These are phyloP conservation scores for Coffea humblotiana DNA, from an alignment of 305 asterid genomes.

Conservation along the genomic window DNA sequence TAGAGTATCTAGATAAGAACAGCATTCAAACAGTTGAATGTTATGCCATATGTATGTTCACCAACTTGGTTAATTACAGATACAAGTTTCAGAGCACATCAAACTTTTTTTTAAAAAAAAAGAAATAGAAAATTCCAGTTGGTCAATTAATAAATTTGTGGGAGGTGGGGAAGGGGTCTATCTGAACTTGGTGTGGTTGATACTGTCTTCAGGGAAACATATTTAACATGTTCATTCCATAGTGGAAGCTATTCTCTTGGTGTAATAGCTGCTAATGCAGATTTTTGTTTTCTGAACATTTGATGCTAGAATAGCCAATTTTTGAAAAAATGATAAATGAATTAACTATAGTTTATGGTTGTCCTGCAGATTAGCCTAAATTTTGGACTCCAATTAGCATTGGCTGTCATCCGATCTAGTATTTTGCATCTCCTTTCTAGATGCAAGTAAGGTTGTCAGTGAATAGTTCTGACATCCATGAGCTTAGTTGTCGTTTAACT, in stretches of 20 bases:
- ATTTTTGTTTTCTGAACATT: background rate
- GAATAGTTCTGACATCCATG: background rate
- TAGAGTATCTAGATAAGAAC: slow-evolving; percentile 2
- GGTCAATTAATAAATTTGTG: background rate
- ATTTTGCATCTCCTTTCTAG: background rate
- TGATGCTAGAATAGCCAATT: no score
- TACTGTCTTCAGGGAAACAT: background rate
- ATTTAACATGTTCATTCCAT: no score
- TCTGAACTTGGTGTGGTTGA: background rate
- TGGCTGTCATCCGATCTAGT: no score
- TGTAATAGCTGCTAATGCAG: no score
- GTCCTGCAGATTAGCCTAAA: background rate
- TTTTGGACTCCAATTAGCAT: background rate
- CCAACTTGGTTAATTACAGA: slow-evolving; percentile 12
- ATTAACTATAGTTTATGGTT: no score
- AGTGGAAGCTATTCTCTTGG: no score
- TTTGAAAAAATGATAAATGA: background rate
- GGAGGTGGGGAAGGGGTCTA: background rate
- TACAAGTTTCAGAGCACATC: background rate
- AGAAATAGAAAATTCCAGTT: no score
- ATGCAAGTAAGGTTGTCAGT: background rate
- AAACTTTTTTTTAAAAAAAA: no score
- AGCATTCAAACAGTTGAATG: background rate
- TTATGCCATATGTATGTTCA: background rate
- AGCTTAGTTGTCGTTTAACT: background rate